Base-by-base conservation (phyloP, 495 filamentous ascomycete species). In the Neurospora sp. region DNA sequence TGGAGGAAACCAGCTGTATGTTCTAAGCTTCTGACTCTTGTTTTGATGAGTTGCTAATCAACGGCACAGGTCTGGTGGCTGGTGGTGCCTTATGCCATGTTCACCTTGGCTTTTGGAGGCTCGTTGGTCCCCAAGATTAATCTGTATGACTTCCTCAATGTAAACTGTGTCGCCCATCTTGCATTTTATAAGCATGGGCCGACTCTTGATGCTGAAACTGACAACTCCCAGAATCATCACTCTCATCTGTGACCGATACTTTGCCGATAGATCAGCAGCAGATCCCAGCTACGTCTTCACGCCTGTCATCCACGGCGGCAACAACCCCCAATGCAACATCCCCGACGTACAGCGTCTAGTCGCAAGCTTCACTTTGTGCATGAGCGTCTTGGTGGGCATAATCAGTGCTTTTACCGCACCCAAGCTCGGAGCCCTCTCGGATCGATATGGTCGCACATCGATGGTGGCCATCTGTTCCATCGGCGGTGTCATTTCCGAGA, bases 101-200 rank as follows among this genome's bases (percentile, higher is more conserved):
- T 90, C 79, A 91, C 92, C 1, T 83, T 97, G 59, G 94, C 93
- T 0, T 93, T 94, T 78, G 96, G 96, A 27, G 94, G 92, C 75
- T 86, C 91, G 35, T 82, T 92, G 4, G 92, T 96, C 5, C 93
- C 92, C 10, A 93, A 89, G 80, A 82, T 96, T 44, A 93, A 96
- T 77, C 81, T 97, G 78, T 85, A 83, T 74, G 80, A 69, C 9
- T 59, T 69, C 70, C 62, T 35, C 37, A 54, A 14, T 35, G 27
- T 18, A 14, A 37, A 14, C 7, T 31, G 7, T 66, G 23, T 62
- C 6, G 35, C 69, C 7, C 54, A 5, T 35, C 12, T 54, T 1
- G 14, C 54, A 66, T 2, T 4, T 3, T 9, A 70, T n/a, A 0
- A 35, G 41, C 20, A 39, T 70, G 41, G 11, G 10, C 69, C 12